Evolutionary conservation across 1,139 yeast species (phyloP).

Genomic region (Yamadazyma triangularis): DNA sequence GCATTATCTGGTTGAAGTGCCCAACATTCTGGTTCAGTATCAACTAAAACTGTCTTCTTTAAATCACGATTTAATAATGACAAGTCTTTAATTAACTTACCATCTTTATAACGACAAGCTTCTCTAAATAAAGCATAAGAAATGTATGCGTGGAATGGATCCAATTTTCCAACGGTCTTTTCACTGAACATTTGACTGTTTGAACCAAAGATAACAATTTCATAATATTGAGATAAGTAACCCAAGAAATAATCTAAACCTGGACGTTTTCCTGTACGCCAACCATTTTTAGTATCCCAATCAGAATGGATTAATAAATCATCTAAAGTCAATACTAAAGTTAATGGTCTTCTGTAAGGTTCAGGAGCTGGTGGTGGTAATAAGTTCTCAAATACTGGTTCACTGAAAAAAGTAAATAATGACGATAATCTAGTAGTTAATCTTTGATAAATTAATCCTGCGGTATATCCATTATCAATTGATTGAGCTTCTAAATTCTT

Average conservation of each 20-base stretch:
- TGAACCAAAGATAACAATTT: conserved; percentile 84
- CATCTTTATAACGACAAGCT: conserved; percentile 87
- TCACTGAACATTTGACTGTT: conserved; percentile 86
- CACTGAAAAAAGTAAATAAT: conserved; percentile 79
- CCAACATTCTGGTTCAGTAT: conserved; percentile 68
- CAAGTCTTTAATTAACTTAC: conserved; percentile 81
- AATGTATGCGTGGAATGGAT: conserved; percentile 86
- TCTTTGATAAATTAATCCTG: conserved; percentile 63
- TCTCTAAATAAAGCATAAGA: conserved; percentile 88
- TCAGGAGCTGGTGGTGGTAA: conserved; percentile 87
- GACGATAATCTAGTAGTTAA: conserved; percentile 68
- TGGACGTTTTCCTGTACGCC: conserved; percentile 99
- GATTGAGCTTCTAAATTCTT: conserved; percentile 44
- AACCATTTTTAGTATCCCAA: conserved; percentile 90
- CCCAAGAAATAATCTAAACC: conserved; percentile 96
- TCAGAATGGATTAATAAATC: conserved; percentile 87
- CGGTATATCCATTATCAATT: conserved; percentile 66
- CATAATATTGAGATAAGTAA: conserved; percentile 91
- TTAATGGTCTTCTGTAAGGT: conserved; percentile 89
- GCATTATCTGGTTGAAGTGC: conserved; percentile 91
- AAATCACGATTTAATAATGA: conserved; percentile 87
- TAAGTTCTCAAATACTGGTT: conserved; percentile 89
- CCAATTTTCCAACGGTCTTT: conserved; percentile 78
- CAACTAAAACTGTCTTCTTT: conserved; percentile 74
- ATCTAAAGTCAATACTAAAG: conserved; percentile 84